Base-by-base conservation (phyloP, 2,329 filamentous ascomycete genomes). In the Sporothrix variecibatus region DNA sequence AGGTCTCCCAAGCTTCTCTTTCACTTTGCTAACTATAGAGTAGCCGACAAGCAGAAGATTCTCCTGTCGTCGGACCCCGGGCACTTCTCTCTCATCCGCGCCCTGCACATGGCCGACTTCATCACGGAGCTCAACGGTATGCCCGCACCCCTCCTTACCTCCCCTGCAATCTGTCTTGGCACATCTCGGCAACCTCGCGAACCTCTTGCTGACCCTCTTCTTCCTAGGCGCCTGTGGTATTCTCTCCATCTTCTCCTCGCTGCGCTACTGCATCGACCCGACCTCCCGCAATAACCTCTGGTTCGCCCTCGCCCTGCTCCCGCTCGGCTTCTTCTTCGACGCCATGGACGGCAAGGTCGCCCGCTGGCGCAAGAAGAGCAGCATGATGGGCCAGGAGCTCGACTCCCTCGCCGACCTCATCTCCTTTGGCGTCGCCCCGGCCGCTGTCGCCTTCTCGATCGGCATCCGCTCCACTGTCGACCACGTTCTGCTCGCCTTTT, bases 311-410 rank as follows among this genome's bases (percentile, higher is more conserved):
- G 89, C 86, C 4, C 94, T 98, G 83, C 93, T 98, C 83, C 95
- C 95, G 0, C 93, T 98, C 75, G 95, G 94, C 5, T 86, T 98
- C 15, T 98, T 98, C 86, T 98, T 98, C 82, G 96, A 99, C 83
- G 97, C 97, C 81, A 94, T 98, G 88, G 96, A 99, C 82, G 96
- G 96, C 81, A 96, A 95, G 81, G 95, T 99, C 73, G 96, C 96
- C 76, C 88, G 96, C 77, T 98, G 96, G 96, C 91, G 96, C 82
- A 92, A 94, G 85, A 99, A 98, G 91, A 96, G 94, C 80, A 97
- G 93, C 79, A 87, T 99, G 81, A 98, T 99, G 95, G 96, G 96
- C 15, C 95, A 98, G 83, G 96, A 99, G 84, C 86, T 99, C 73
- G 96, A 99, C 83, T 98, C 95, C 7, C 87, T 99, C 67, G 96